Evolutionary conservation across 1,139 yeast genomes (phyloP), one percentile per base, ranked within the genome.

Genomic region (Zygoascus sp.): DNA sequence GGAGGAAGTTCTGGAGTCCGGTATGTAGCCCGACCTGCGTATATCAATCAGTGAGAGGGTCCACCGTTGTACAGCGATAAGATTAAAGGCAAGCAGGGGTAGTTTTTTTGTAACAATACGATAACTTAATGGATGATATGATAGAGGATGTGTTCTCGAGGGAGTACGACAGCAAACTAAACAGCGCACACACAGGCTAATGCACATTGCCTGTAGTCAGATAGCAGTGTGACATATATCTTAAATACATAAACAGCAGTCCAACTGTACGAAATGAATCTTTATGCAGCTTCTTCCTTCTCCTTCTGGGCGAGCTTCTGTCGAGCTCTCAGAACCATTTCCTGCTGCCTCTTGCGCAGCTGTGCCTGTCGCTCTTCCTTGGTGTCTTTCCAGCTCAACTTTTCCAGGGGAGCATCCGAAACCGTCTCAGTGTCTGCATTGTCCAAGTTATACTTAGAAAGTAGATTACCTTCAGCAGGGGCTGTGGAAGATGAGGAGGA

Each of bases 251-350:
- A 6, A 25, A 25, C 7, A 10, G 28, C n/a, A 25, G 28, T 25
- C 7, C n/a, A 7, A 22, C 25, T 22, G 8, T 25, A 10, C n/a
- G n/a, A n/a, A n/a, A n/a, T n/a, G n/a, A n/a, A 17, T n/a, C 19
- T 3, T 13, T 11, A 19, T 4, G 9, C 22, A 34, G 44, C 27
- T 30, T 37, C 28, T 34, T 45, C 34, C 13, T 49, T 37, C 16
- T 50, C 53, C 42, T 53, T 58, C 36, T 60, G 59, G 53, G 67
- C 66, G 35, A 74, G 53, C 58, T 72, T 66, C 48, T 65, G 59
- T 51, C 83, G 71, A 2, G 81, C 81, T 47, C 67, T 66, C 45
- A 72, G 52, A 38, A 77, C 69, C 79, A 79, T 73, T 42, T 74
- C 73, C 45, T 72, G 71, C 47, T 75, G 76, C 61, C 75, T 77